Base-by-base conservation (phyloP, 129 eudicot species). In the Pittosporum tobira region DNA sequence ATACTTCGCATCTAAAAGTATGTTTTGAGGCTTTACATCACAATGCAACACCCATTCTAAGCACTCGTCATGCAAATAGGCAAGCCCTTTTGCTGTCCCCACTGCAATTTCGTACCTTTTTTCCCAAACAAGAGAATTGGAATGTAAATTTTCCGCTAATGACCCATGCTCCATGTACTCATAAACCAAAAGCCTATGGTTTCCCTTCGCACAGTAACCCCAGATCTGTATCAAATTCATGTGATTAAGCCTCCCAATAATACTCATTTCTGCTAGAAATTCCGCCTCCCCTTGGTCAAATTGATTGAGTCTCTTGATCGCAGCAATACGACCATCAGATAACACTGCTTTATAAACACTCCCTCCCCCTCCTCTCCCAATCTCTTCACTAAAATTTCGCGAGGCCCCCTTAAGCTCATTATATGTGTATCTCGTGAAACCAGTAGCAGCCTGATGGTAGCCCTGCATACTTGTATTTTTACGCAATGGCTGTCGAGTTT, bases 11-110 rank as follows among this genome's bases (percentile, higher is more conserved):
- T 64, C 76, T 37, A 71, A 49, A 6, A 71, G 60, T 57, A 71
- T 64, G 48, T 71, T 71, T 30, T 71, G 76, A 15, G 76, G 76
- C 52, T 71, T 71, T 59, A 71, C 76, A 31, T 71, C 77, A 30
- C 78, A 73, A 61, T 73, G 73, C 19, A 73, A 51, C 3, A 73
- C 73, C 78, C 78, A 73, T 29, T 73, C 78, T 60, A 73, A 53
- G 30, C 78, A 73, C 59, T 73, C 78, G 24, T 73, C 78, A n/a
- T 73, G 76, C 51, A 71, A 42, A 64, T 71, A 71, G 6, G 71
- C 76, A 0, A 71, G 53, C 12, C 76, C 76, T 58, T 64, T 71
- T 2, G 71, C 71, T 10, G 71, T 71, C 4, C 76, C 71, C 51
- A 48, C 42, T 0, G 64, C 68, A 12, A 73, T 66, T 1, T 36